Evolutionary conservation across 2,329 filamentous ascomycete genomes (phyloP).

Genomic region (Emmonsia crescens): DNA sequence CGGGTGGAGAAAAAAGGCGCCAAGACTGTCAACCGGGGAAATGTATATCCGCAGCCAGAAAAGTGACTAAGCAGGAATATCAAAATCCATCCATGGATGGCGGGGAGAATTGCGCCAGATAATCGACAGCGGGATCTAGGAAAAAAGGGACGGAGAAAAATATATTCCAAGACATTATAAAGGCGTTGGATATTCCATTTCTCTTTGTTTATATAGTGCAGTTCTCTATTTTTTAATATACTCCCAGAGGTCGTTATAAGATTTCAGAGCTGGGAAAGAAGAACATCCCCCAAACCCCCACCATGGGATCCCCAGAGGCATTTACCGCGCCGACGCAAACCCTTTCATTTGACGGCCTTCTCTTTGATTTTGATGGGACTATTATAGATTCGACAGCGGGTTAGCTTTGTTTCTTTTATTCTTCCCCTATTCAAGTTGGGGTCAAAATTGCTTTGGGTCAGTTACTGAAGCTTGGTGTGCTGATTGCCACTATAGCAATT

Average conservation of each 20-base stretch:
- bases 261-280: not conserved
- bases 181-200: not conserved
- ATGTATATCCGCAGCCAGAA: not conserved
- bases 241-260: not conserved
- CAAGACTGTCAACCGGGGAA: not conserved
- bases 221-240: not conserved
- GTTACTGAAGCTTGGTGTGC: not conserved
- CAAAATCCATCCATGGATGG: not conserved
- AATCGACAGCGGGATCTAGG: not conserved
- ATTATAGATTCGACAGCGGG: slow-evolving; percentile 39
- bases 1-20: slow-evolving; percentile 1
- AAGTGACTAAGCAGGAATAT: not conserved
- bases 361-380: slow-evolving; percentile 41
- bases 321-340: slow-evolving; percentile 33
- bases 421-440: not conserved
- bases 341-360: slow-evolving; percentile 31
- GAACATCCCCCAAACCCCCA: not conserved
- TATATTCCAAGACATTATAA: not conserved
- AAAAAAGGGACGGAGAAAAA: not conserved
- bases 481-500: slow-evolving; percentile 39
- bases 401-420: slow-evolving; percentile 14
- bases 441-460: not conserved
- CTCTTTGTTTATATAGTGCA: not conserved
- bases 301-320: slow-evolving; percentile 15
- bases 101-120: not conserved